Percentiles rank a stretch among this genome's conserved stretches.
Evolutionary conservation across 1,284 basidiomycete genomes (phyloP).

Genomic region (Chalciporus sp.): DNA sequence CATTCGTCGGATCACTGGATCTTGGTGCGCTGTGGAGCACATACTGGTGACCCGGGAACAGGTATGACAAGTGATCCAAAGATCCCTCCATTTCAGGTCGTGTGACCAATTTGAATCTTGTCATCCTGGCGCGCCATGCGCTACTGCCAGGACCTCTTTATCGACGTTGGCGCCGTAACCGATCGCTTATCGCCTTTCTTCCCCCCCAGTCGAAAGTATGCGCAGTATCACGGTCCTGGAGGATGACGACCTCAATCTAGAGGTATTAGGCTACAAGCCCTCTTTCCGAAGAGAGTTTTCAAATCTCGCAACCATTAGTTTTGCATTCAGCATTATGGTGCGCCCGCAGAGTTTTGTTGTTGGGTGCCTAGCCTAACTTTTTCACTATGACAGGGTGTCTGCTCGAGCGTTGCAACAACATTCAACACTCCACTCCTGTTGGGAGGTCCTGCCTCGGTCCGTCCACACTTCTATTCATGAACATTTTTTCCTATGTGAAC

Average conservation of each 20-base stretch:
- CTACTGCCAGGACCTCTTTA: not conserved
- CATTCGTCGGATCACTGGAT: too few species aligned
- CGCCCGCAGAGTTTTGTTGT: not conserved
- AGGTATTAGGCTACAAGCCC: constrained; percentile 70
- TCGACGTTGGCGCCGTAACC: not conserved
- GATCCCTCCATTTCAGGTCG: not conserved
- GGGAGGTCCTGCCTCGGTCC: constrained; percentile 73
- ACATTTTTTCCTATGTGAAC: not conserved
- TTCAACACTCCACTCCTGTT: constrained; percentile 76
- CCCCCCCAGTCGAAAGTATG: not conserved
- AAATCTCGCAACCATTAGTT: constrained; percentile 68
- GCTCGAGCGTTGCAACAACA: constrained; percentile 77
- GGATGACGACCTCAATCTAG: constrained; percentile 63
- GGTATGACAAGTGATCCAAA: too few species aligned
- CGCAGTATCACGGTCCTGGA: not conserved
- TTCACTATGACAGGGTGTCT: constrained; percentile 54
- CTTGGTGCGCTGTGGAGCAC: too few species aligned
- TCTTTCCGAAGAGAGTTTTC: constrained; percentile 82
- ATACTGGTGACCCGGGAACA: too few species aligned
- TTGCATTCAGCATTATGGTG: constrained; percentile 19
- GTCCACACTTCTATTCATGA: constrained; percentile 15
- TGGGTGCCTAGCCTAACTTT: not conserved
- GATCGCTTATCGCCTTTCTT: not conserved
- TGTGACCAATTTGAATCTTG: not conserved
- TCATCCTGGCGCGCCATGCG: not conserved